Base-by-base conservation (phyloP, 306 rosid species). In the Cucurbita ficifolia region DNA sequence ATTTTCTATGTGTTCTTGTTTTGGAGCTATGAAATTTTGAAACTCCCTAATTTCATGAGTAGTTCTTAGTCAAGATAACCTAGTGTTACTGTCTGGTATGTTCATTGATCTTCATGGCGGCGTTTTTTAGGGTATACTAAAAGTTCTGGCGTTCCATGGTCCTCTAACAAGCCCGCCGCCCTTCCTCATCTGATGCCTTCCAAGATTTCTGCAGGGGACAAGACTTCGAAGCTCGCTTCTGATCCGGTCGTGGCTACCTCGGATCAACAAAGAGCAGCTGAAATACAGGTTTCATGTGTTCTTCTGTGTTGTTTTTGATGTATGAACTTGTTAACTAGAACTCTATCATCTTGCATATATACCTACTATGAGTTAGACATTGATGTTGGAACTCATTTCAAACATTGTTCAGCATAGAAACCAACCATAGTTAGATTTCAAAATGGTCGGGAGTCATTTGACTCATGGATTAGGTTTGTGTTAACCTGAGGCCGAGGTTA, bases 121-220 rank as follows among this genome's bases (percentile, higher is more conserved):
- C 7, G 33, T 83, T 19, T 70, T 78, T 55, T 74, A 86, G 95
- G 90, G 7, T 79, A 55, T 72, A 18, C 54, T 5, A 85, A 76
- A 74, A 79, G 81, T 72, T 81, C 82, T 4, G 83, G 77, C 75
- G 79, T 74, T 21, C 95, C 81, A 17, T 85, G 95, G 96, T 86
- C 84, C 79, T 77, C 82, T 8, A 89, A 81, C 82, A 84, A 84
- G 86, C 85, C 76, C 65, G 83, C 92, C 77, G 81, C 86, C 45
- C 13, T 82, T 75, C 90, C 97, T 12, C 88, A 81, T 71, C 82
- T 88, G 80, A 81, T 86, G 87, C 76, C 95, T 67, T 86, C 85
- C 83, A 86, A 78, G 79, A 75, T 63, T 83, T 83, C 84, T 80
- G 88, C 75, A 69, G 91, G 87, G 70, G 92, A 87, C 6, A 83